Percentiles rank a stretch among this genome's conserved stretches.
Conservation (phyloP, 1,284 basidiomycete genomes). For the Sanghuangporus baumii region DNA sequence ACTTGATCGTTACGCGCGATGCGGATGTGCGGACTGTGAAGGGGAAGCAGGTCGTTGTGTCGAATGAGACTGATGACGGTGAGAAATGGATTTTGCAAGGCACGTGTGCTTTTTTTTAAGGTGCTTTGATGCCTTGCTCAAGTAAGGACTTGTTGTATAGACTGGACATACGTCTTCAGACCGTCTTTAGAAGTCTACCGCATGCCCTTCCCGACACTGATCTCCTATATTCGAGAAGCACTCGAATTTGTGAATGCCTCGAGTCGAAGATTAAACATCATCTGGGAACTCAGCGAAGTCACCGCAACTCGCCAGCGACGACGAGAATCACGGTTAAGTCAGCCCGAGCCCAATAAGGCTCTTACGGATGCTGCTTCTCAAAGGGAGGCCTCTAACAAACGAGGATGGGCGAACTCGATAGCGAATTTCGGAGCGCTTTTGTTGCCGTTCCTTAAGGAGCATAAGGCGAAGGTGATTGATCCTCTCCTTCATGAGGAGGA, state of each 20-base stretch:
- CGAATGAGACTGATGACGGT: background rate
- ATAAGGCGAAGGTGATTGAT: background rate
- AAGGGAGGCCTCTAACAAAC: background rate
- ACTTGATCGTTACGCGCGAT: slow-evolving; percentile 4
- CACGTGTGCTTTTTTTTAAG: background rate
- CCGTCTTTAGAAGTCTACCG: slow-evolving; percentile 17
- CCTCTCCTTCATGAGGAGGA: background rate
- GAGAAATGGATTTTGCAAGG: slow-evolving; percentile 6
- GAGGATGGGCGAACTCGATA: background rate
- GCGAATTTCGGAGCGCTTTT: background rate
- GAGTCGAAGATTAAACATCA: background rate
- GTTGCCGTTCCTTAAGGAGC: background rate
- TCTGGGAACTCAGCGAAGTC: background rate
- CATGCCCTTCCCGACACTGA: slow-evolving; percentile 10
- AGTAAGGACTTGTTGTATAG: background rate
- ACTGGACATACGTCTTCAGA: slow-evolving; percentile 18
- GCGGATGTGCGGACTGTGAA: background rate
- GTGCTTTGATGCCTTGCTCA: background rate
- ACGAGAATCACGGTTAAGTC: background rate
- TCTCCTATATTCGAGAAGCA: slow-evolving; percentile 4
- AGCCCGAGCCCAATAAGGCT: too few relatives aligned
- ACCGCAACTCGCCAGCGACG: background rate
- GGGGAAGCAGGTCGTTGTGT: background rate
- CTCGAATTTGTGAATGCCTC: background rate
- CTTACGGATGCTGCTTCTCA: too few relatives aligned